Conservation (phyloP, 129 eudicot genomes). For the Flaveria robusta region DNA sequence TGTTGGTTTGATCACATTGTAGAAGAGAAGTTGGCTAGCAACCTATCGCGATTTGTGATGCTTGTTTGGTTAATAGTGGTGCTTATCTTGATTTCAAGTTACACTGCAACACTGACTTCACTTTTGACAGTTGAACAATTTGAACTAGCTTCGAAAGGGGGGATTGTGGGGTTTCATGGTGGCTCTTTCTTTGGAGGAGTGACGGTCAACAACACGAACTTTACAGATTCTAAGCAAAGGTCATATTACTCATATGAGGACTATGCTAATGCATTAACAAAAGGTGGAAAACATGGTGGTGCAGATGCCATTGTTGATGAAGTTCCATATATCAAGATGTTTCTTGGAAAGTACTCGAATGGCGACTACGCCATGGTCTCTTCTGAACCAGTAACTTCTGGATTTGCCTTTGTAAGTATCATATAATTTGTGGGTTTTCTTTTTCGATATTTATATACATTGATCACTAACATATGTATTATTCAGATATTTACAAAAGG, state of each 20-base stretch:
- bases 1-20: neutral
- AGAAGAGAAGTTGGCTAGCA: constrained; percentile 32
- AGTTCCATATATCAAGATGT: constrained; percentile 16
- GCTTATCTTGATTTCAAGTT: constrained; percentile 32
- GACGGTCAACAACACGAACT: neutral
- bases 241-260: constrained; percentile 20
- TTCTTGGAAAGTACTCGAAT: constrained; percentile 7
- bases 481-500: constrained; percentile 18
- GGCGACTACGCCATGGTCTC: constrained; percentile 10
- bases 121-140: constrained; percentile 39
- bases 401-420: constrained; percentile 13
- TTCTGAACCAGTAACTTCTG: constrained; percentile 1
- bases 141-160: constrained; percentile 20
- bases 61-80: constrained; percentile 32
- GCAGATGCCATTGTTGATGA: constrained; percentile 21
- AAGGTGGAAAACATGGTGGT: constrained; percentile 34
- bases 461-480: neutral
- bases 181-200: constrained; percentile 24
- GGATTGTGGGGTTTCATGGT: constrained; percentile 25
- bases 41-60: constrained; percentile 31
- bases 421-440: neutral
- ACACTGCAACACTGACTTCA: constrained; percentile 50
- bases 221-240: neutral
- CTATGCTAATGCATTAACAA: constrained; percentile 24
- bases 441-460: neutral